Evolutionary conservation across 176 grass and related monocot genomes (phyloP).

Genomic region (Juncus effusus): DNA sequence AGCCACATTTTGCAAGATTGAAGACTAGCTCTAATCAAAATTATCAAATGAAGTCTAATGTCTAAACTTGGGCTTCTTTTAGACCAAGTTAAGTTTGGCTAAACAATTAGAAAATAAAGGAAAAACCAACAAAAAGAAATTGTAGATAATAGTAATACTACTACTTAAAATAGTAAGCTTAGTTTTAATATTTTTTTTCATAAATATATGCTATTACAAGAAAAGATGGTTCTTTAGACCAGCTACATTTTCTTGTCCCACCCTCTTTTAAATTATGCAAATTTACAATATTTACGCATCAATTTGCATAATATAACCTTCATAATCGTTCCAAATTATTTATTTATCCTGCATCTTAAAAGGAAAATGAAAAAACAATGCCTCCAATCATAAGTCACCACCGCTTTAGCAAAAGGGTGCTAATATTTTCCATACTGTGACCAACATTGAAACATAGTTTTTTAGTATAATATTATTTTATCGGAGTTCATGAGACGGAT

Average conservation of each 20-base stretch:
- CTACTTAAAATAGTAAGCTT: not conserved
- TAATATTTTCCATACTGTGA: constrained; percentile 20
- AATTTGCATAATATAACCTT: constrained; percentile 21
- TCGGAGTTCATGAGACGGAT: constrained; percentile 8
- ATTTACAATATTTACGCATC: constrained; percentile 27
- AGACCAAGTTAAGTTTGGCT: not conserved
- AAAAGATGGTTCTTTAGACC: not conserved
- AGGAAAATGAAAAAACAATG: constrained; percentile 7
- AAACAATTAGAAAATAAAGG: not conserved
- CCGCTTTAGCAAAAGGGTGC: constrained; percentile 27
- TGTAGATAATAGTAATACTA: not conserved
- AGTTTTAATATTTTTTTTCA: constrained; percentile 7
- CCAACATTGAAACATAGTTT: constrained; percentile 15
- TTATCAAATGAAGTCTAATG: not conserved
- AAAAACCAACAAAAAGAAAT: not conserved
- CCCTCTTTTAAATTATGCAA: constrained; percentile 24
- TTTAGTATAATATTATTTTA: not conserved
- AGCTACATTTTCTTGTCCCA: not conserved
- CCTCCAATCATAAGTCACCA: constrained; percentile 20
- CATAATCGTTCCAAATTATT: not conserved
- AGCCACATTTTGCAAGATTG: constrained; percentile 2
- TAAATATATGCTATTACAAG: constrained; percentile 12
- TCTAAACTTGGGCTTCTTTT: not conserved
- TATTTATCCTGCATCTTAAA: constrained; percentile 17
- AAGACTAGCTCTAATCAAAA: constrained; percentile 6